phyloP scores from a whole-genome alignment of 805 yeast species.

The Pichia occidentalis region DNA sequence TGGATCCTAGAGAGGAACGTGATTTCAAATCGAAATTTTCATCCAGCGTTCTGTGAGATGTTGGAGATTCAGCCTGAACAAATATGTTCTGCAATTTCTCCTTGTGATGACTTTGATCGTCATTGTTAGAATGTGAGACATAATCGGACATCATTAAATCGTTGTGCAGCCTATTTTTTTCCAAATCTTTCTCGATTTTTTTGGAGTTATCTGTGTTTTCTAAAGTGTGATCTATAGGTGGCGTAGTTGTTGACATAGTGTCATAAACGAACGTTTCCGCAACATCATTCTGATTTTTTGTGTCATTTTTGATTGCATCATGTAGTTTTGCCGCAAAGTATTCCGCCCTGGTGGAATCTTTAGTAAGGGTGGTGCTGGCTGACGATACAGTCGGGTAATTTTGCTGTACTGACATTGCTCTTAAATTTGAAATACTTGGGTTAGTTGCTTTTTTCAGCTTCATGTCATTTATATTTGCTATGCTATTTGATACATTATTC shows the following conservation, averaged over 20 bases:
- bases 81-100: slow-evolving; percentile 6
- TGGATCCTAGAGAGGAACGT: slow-evolving; percentile 20
- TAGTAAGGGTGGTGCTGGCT: slow-evolving; percentile 32
- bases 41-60: slow-evolving; percentile 3
- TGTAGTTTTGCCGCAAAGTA: slow-evolving; percentile 93
- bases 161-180: background rate
- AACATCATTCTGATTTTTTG: slow-evolving; percentile 61
- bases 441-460: slow-evolving; percentile 16
- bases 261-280: slow-evolving; percentile 98
- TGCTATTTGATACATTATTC: background rate
- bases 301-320: slow-evolving; percentile 86
- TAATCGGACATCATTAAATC: background rate
- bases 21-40: slow-evolving; percentile 17
- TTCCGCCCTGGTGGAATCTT: slow-evolving; percentile 72
- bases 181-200: background rate
- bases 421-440: slow-evolving; percentile 25
- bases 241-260: slow-evolving; percentile 30
- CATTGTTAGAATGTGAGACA: background rate
- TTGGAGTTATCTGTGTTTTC: slow-evolving; percentile 3
- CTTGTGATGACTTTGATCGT: background rate
- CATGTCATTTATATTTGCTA: slow-evolving; percentile 6
- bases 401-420: slow-evolving; percentile 18
- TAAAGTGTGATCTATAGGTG: slow-evolving; percentile 4
- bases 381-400: slow-evolving; percentile 24
- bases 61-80: slow-evolving; percentile 1